Evolutionary conservation across 805 yeast genomes (phyloP), one percentile per base, ranked within the genome.

Genomic region (Lipomyces lipofer): DNA sequence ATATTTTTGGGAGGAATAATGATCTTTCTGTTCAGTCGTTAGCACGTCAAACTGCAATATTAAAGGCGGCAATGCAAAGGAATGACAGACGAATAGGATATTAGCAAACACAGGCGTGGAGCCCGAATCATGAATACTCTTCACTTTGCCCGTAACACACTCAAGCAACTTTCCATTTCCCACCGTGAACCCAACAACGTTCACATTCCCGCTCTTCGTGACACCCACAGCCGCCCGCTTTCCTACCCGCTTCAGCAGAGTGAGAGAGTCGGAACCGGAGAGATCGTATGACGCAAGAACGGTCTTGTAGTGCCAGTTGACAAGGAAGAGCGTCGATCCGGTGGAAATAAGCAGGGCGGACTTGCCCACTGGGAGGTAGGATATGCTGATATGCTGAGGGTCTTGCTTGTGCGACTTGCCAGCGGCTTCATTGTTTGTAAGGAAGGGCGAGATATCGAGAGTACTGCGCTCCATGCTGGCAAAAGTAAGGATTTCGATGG

Each of bases 121-220:
- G 4, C 2, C 24, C 8, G 24, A 30, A 12, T n/a, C 8, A 29
- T 43, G 48, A 25, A 56, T 30, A 19, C 30, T 44, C 43, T 38
- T 47, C 12, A 51, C 52, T 3, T 40, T 51, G n/a, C 59, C 60
- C 3, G 57, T 47, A 2, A 56, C 40, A 22, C 58, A 50, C 29
- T 58, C 62, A n/a, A 58, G 45, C 13, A 58, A 29, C 27, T 42
- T 51, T 4, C 59, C 62, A 13, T 49, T 29, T 12, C 62, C 51
- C n/a, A 56, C 56, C 8, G 6, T 29, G 32, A 43, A 58, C 12
- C 49, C 21, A 10, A 58, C 46, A 10, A 56, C 44, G 15, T 47
- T 51, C n/a, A 58, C 40, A 10, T 43, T 28, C 1, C 57, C 51
- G 22, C 6, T 19, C 29, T 43, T 44, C 2, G 56, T 45, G 12